Conservation (phyloP, 208 protist genomes). For the Balamuthia mandrillaris region DNA sequence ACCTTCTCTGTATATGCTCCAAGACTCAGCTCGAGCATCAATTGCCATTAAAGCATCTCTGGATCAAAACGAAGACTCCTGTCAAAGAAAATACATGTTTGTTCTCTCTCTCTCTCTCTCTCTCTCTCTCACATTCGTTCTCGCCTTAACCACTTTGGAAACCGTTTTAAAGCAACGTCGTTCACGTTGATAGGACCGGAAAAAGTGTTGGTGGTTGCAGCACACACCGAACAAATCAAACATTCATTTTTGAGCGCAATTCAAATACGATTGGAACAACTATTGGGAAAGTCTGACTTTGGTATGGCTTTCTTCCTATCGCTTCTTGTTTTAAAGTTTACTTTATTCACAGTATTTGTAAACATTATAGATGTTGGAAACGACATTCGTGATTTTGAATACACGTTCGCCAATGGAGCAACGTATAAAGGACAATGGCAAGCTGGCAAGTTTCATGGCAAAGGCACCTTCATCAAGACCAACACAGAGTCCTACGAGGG, state of each 20-base stretch:
- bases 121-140: background rate
- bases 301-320: background rate
- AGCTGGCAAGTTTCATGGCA: background rate
- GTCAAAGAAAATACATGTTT: background rate
- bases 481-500: conserved; percentile 10
- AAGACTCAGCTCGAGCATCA: background rate
- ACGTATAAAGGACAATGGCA: conserved; percentile 5
- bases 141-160: background rate
- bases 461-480: background rate
- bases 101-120: background rate
- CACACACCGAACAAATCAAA: background rate
- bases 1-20: background rate
- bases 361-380: no score
- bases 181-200: background rate
- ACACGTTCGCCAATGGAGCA: background rate
- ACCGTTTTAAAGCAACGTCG: background rate
- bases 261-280: background rate
- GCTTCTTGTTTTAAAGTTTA: background rate
- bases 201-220: background rate
- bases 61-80: background rate
- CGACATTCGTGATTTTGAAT: background rate
- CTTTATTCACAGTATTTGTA: no score
- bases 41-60: background rate
- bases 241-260: background rate
- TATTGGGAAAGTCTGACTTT: background rate